These are phyloP conservation scores for Eryngium alpinum DNA, from an alignment of 140 eudicot genomes.

Conservation along the genomic window DNA sequence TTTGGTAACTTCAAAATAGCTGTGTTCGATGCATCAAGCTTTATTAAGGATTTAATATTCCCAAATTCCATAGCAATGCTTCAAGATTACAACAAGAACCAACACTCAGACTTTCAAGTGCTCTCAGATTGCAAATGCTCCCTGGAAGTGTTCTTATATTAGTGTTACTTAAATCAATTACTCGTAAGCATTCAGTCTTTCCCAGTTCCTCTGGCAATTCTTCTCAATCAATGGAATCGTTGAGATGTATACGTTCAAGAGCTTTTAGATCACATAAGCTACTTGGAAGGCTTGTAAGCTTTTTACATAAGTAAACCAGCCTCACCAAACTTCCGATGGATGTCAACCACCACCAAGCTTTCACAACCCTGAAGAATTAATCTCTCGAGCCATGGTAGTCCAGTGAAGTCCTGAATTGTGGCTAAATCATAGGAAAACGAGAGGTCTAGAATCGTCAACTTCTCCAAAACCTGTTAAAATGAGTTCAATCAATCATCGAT, in stretches of 20 bases:
- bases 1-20: not conserved
- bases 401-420: constrained; percentile 2
- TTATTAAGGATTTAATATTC: not conserved
- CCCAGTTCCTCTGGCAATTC: not conserved
- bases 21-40: not conserved
- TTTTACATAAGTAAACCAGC: not conserved
- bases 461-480: not conserved
- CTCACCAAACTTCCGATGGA: constrained; percentile 3
- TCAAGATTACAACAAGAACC: not conserved
- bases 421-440: not conserved
- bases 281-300: not conserved
- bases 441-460: constrained; percentile 8
- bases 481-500: not conserved
- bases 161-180: too few species aligned
- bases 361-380: not conserved
- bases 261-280: not conserved
- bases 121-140: not conserved
- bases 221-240: not conserved
- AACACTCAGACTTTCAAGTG: not conserved
- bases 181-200: not conserved
- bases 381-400: not conserved
- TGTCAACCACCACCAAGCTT: constrained; percentile 3
- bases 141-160: too few species aligned
- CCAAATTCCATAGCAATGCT: not conserved
- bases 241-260: not conserved